Conservation (phyloP, 805 yeast species). For the Lachancea mirantina region DNA sequence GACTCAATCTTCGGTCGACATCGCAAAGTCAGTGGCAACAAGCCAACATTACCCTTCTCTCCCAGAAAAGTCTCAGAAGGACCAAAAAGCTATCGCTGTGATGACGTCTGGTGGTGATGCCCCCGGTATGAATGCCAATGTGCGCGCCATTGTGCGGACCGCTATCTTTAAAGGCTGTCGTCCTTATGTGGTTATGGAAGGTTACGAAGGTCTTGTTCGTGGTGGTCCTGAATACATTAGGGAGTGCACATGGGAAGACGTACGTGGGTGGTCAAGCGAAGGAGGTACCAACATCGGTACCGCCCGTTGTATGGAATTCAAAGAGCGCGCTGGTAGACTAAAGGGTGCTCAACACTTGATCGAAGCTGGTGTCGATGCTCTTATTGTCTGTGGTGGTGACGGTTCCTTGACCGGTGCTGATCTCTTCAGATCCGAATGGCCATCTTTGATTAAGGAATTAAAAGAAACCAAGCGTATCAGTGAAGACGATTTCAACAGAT, state of each 20-base stretch:
- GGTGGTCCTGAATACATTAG: constrained; percentile 51
- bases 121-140: constrained; percentile 76
- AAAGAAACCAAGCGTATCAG: constrained; percentile 42
- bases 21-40: constrained; percentile 15
- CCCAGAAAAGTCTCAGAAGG: constrained; percentile 31
- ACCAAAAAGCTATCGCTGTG: constrained; percentile 54
- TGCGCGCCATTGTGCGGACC: constrained; percentile 63
- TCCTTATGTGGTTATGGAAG: constrained; percentile 64
- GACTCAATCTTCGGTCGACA: constrained; percentile 20
- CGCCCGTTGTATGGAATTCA: constrained; percentile 63
- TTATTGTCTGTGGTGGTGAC: constrained; percentile 78
- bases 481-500: constrained; percentile 37
- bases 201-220: constrained; percentile 63
- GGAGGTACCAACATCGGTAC: constrained; percentile 81
- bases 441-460: constrained; percentile 56
- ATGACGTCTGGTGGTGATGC: constrained; percentile 83
- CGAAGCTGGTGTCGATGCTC: constrained; percentile 65
- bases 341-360: constrained; percentile 59
- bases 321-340: constrained; percentile 59
- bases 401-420: constrained; percentile 82
- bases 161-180: constrained; percentile 60
- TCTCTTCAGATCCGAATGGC: constrained; percentile 71
- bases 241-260: constrained; percentile 67
- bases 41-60: constrained; percentile 17
- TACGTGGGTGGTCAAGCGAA: constrained; percentile 57